Percentiles rank a stretch among this genome's conserved stretches.
Evolutionary conservation across 371 early-diverging fungal species (phyloP).

Genomic region (Capniomyces stellatus): DNA sequence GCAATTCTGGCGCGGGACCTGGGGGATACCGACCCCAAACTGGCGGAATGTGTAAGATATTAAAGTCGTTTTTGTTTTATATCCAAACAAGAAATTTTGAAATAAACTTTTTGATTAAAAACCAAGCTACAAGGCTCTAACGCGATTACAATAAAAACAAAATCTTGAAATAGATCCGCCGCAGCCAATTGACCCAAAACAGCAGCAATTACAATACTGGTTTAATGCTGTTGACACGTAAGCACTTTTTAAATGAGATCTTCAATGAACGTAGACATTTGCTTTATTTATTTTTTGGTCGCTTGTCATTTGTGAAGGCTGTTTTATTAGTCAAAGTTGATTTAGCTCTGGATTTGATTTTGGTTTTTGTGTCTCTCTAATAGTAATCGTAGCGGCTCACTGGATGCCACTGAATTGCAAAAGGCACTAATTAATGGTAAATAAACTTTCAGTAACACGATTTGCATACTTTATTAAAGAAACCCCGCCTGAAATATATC

Average conservation of each 20-base stretch:
- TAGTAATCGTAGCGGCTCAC: slow-evolving; percentile 32
- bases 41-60: not conserved
- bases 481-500: too few relatives aligned
- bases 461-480: too few relatives aligned
- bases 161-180: too few relatives aligned
- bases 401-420: slow-evolving; percentile 39
- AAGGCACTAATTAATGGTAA: slow-evolving; percentile 35
- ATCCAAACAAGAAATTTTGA: not conserved
- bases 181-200: not conserved
- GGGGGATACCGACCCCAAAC: not conserved
- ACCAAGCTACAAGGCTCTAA: not conserved
- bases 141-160: too few relatives aligned
- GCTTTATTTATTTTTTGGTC: not conserved
- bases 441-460: too few relatives aligned
- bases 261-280: not conserved
- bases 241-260: not conserved
- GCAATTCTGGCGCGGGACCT: too few relatives aligned
- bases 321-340: too few relatives aligned
- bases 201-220: not conserved
- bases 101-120: not conserved
- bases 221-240: not conserved
- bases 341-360: too few relatives aligned
- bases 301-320: too few relatives aligned
- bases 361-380: too few relatives aligned
- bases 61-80: not conserved